Base-by-base conservation (phyloP, 305 asterid species). In the Coffea humblotiana region DNA sequence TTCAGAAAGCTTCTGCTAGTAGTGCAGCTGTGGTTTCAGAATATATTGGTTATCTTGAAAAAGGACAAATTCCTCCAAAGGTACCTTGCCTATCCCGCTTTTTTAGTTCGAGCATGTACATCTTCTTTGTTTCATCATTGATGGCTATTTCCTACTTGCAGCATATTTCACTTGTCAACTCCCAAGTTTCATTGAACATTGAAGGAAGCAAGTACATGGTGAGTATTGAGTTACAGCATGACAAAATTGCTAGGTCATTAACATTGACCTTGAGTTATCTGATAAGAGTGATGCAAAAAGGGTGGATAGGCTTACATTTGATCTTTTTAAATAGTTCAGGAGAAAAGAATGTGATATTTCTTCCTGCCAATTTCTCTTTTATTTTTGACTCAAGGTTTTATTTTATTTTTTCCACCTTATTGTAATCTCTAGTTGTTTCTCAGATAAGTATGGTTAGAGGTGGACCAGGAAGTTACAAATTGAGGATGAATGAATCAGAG, bases 121-220 rank as follows among this genome's bases (percentile, higher is more conserved):
- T 47, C 72, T 75, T 75, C 68, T 73, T 74, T 79, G 49, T 71
- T 60, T 65, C 65, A 74, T 72, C 29, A 12, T 77, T 77, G 56
- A 76, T 79, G 82, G 75, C 76, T 56, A 74, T 79, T 82, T 70
- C n/a, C 71, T 83, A 45, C 83, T 79, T 89, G 97, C 96, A 96
- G 99, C 98, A 96, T 87, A 91, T 96, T 81, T 96, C 99, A 47
- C 92, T 96, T 74, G 99, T 96, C 85, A 88, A 88, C 88, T 94
- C 99, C 84, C 93, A 91, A 83, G 97, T 96, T 88, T 91, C 99
- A 60, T 81, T 94, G 85, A 96, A 96, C 87, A 96, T 96, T 78
- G 99, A 96, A 88, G 99, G 99, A 86, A 94, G 97, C 97, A 96
- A 96, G 89, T 96, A 96, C 84, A 96, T 97, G 65, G 99, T 96